Evolutionary conservation across 108 stramenopile genomes (phyloP).

Genomic region (Cylindrotheca fusiformis): DNA sequence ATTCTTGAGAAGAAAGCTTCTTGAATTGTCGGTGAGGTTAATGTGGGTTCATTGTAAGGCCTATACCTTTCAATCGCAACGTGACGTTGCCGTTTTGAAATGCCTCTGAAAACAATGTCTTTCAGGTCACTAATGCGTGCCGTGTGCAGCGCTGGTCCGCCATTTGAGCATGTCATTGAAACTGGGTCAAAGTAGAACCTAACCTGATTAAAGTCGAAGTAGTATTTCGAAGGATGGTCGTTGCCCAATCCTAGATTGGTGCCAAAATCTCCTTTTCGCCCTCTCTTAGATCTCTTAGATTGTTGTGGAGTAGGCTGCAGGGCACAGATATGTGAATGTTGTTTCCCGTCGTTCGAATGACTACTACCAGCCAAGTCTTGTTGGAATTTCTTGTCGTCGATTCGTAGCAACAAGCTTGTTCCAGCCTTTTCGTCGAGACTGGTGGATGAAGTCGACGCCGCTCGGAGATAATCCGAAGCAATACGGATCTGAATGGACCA

Average conservation of each 20-base stretch:
- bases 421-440: background rate
- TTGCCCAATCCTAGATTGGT: background rate
- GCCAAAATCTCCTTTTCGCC: too few species aligned
- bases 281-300: too few species aligned
- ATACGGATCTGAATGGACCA: constrained; percentile 43
- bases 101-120: constrained; percentile 19
- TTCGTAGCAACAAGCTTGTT: constrained; percentile 10
- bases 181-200: constrained; percentile 47
- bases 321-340: too few species aligned
- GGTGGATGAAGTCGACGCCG: too few species aligned
- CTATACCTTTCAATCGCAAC: constrained; percentile 47
- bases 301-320: too few species aligned
- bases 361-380: too few species aligned
- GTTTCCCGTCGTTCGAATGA: too few species aligned
- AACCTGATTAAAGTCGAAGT: constrained; percentile 47
- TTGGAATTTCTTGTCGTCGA: background rate
- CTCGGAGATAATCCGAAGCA: constrained; percentile 16
- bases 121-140: constrained; percentile 27
- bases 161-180: constrained; percentile 23
- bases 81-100: constrained; percentile 9
- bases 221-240: constrained; percentile 22
- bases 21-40: constrained; percentile 45
- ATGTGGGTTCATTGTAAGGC: constrained; percentile 35
- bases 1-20: constrained; percentile 48
- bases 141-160: constrained; percentile 44